Evolutionary conservation across 139 green algal genomes (phyloP).

Genomic region (Tetraselmis chui): DNA sequence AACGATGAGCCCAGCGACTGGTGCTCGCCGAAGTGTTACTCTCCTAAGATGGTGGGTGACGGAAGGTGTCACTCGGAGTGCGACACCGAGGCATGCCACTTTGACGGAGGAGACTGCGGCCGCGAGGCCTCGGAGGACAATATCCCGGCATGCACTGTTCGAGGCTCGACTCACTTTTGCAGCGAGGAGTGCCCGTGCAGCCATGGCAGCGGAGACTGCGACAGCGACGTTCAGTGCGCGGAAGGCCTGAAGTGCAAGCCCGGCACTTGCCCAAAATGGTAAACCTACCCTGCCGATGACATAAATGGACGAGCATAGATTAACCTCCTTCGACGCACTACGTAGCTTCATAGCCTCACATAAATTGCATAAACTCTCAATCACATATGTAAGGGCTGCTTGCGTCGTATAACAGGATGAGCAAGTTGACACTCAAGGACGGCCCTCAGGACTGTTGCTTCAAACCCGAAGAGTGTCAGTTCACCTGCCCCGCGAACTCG

Average conservation of each 20-base stretch:
- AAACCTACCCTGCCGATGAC: neutral
- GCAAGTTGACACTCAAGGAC: neutral
- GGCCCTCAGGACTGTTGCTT: neutral
- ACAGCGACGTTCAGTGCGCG: neutral
- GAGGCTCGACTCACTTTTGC: neutral
- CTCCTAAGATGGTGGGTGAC: neutral
- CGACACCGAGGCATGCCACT: neutral
- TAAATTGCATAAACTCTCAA: too few species aligned
- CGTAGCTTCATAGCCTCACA: too few species aligned
- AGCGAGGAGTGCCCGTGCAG: neutral
- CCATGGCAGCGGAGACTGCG: neutral
- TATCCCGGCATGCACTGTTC: neutral
- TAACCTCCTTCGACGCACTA: too few species aligned
- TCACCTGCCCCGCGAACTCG: neutral
- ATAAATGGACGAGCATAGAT: too few species aligned
- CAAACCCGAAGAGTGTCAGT: neutral
- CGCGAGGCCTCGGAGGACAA: neutral
- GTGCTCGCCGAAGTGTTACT: neutral
- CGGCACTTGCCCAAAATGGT: neutral
- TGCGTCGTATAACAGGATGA: neutral
- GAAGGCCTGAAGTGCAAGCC: neutral
- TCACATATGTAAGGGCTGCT: too few species aligned
- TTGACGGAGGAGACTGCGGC: neutral
- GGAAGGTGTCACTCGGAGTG: neutral
- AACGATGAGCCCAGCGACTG: neutral